Evolutionary conservation across 2,329 filamentous ascomycete species (phyloP).

Genomic region (Cryphonectria japonica): DNA sequence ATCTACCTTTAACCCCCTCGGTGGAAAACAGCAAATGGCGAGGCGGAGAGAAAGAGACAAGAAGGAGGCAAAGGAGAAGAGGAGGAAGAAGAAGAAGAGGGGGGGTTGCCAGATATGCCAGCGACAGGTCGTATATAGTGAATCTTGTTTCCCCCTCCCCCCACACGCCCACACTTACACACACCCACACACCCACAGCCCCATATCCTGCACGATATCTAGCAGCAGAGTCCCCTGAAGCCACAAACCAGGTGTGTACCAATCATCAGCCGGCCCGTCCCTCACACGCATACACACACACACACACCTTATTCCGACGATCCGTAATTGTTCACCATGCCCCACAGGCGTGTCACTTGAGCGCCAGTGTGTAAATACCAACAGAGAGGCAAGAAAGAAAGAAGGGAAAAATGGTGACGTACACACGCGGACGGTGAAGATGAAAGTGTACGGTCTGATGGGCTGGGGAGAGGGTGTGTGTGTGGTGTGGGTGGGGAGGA

Average conservation of each 20-base stretch:
- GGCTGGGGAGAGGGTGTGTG: background rate
- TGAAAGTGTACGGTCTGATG: constrained; percentile 14
- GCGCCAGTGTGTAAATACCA: background rate
- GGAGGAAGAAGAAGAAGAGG: constrained; percentile 1
- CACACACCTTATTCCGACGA: background rate
- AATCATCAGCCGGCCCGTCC: constrained; percentile 13
- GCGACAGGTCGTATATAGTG: constrained; percentile 20
- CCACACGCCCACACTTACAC: constrained; percentile 6
- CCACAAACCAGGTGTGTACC: constrained; percentile 18
- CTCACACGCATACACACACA: background rate
- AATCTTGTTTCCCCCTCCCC: constrained; percentile 9
- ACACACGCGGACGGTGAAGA: background rate
- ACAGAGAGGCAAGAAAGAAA: background rate
- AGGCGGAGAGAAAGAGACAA: constrained; percentile 1
- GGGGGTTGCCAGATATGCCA: constrained; percentile 5
- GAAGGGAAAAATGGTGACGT: background rate
- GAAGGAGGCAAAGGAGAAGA: background rate
- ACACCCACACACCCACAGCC: background rate
- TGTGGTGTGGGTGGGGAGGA: background rate
- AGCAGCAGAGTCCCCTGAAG: constrained; percentile 14
- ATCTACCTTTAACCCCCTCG: background rate
- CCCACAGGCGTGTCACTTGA: constrained; percentile 27
- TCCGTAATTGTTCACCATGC: constrained; percentile 20
- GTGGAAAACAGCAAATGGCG: constrained; percentile 5
- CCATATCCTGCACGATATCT: background rate